A percentile compares a stretch with the other conserved stretches of the same genome.
phyloP scores from a whole-genome alignment of 2,329 filamentous ascomycete genomes.

The Ophiocordyceps camponoti-saundersi region DNA sequence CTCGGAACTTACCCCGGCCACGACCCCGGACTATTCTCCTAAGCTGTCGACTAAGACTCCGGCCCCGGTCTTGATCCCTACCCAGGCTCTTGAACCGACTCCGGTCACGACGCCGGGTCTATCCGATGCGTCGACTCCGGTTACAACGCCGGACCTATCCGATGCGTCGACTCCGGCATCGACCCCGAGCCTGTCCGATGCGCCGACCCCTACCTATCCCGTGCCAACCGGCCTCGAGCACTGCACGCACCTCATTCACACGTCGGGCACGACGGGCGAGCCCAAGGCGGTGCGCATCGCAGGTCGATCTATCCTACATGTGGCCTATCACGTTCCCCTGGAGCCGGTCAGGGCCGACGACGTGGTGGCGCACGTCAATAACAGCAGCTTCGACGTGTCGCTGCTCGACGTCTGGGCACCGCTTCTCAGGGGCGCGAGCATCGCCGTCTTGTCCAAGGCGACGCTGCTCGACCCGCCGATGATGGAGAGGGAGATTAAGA shows the following conservation, averaged over 20 bases:
- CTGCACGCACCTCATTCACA: not conserved
- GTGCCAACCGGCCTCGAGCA: not conserved
- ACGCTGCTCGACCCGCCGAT: not conserved
- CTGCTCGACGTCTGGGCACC: not conserved
- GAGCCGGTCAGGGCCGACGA: not conserved
- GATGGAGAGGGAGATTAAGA: not conserved
- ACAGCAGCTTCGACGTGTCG: slow-evolving; percentile 1
- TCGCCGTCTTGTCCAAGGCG: not conserved
- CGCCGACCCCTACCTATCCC: not conserved
- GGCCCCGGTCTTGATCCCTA: not conserved
- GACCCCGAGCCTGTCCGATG: not conserved
- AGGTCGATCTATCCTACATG: not conserved
- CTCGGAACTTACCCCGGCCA: not conserved
- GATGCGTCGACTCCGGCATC: not conserved
- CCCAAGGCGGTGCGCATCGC: not conserved
- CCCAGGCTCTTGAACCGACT: too few species aligned
- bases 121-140: too few species aligned
- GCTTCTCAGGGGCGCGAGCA: not conserved
- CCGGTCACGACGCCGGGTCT: too few species aligned
- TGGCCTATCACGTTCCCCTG: not conserved
- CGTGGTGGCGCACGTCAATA: not conserved
- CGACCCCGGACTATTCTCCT: not conserved
- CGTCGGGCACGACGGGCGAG: not conserved
- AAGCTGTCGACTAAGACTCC: too few species aligned
- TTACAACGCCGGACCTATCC: not conserved